Evolutionary conservation across 1,284 basidiomycete species (phyloP), one percentile per base, ranked within the genome.

Genomic region (Ganoderma leucocontextum): DNA sequence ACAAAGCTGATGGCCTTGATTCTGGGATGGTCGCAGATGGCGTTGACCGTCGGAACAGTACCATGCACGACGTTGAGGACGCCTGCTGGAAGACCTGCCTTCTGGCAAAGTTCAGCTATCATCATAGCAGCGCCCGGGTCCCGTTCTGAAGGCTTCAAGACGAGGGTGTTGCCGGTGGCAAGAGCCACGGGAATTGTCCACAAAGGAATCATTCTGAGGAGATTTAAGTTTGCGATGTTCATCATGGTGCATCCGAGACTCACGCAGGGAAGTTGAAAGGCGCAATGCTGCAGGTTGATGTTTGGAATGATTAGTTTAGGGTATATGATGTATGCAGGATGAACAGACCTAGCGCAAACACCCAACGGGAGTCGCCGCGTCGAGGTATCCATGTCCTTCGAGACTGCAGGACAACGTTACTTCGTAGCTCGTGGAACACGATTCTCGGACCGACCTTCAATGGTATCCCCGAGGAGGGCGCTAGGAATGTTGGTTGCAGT

Each of bases 111-210:
- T 80, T 99, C 97, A 52, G 96, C 95, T 74, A 99, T 96, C 73
- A 99, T 97, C 94, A 98, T 97, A 19, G 95, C 92, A 10, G 97
- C 97, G 69, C 96, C 97, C 25, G 97, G 97, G 78, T 98, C 97
- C 38, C 97, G 90, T 81, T 99, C 97, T 1, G 95, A 97, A 25
- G 97, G 97, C 79, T 99, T 99, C 74, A 99, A 84, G 71, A 99
- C 87, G 59, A 99, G 87, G 0, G 97, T 97, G 79, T 99, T 99
- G 62, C 97, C 96, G 5, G 95, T 95, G n/a, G 92, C 91, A 35
- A 91, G 85, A 17, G 95, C 94, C 85, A 94, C 89, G 13, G 95
- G 95, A 70, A 98, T 96, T 1, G 95, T 94, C 97, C 97, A 98
- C 12, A 99, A 85, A 0, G 97, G 96, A 76, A 99, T 98, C 96